Conservation (phyloP, 1,284 basidiomycete species). For the Apiotrichum veenhuisii region DNA sequence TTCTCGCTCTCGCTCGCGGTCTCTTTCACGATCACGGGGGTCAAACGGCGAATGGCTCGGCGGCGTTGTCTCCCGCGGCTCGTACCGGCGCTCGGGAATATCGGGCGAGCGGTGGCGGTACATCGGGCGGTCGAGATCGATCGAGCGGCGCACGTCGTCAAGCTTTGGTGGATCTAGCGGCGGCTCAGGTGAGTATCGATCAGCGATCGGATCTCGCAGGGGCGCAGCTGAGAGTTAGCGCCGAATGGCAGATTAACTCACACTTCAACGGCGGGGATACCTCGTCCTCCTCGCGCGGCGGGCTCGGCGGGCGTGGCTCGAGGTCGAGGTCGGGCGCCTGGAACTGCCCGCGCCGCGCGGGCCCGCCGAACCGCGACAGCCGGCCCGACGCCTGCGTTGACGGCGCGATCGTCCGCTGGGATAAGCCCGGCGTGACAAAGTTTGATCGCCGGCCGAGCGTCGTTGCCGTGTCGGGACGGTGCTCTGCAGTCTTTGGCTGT, state of each 20-base stretch:
- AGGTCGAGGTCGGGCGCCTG: slow-evolving; percentile 16
- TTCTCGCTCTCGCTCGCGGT: neutral
- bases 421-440: slow-evolving; percentile 33
- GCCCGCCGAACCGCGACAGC: slow-evolving; percentile 43
- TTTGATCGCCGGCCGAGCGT: neutral
- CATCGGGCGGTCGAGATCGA: too few relatives aligned
- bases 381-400: slow-evolving; percentile 29
- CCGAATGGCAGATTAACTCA: slow-evolving; percentile 10
- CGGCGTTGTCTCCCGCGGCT: neutral
- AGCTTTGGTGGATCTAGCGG: too few relatives aligned
- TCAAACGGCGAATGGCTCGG: neutral
- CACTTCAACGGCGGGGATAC: neutral
- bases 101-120: neutral
- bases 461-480: neutral
- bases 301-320: slow-evolving; percentile 4
- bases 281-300: slow-evolving; percentile 12
- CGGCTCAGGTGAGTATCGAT: too few relatives aligned
- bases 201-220: neutral
- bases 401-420: slow-evolving; percentile 26
- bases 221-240: neutral
- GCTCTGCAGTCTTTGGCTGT: neutral
- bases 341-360: slow-evolving; percentile 34
- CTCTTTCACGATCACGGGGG: neutral
- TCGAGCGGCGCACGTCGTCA: too few relatives aligned
- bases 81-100: neutral